Conservation (phyloP, 108 stramenopile species). For the Tribonema minus region DNA sequence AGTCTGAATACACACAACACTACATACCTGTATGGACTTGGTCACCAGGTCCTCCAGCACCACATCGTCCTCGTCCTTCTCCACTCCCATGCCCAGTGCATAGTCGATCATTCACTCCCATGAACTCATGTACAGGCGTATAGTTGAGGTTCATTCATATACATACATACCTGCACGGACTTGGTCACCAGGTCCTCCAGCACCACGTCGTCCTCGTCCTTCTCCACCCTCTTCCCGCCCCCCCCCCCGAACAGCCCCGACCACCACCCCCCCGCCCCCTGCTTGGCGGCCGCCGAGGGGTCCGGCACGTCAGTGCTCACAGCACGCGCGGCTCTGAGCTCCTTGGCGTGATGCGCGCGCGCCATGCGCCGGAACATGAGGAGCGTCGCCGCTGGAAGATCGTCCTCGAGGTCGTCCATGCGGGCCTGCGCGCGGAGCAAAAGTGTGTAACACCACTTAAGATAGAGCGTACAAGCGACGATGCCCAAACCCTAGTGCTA, state of each 20-base stretch:
- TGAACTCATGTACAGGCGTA: too few relatives aligned
- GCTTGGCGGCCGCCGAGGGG: not conserved
- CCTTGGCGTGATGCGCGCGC: not conserved
- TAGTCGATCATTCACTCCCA: too few relatives aligned
- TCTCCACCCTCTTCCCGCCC: not conserved
- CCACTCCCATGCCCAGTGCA: not conserved
- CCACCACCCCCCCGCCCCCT: not conserved
- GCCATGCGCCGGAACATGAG: slow-evolving; percentile 30
- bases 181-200: slow-evolving; percentile 5
- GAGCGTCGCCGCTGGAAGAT: slow-evolving; percentile 17
- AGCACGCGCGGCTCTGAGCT: not conserved
- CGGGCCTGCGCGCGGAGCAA: not conserved
- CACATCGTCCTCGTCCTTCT: slow-evolving; percentile 13
- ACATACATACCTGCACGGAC: not conserved
- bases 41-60: slow-evolving; percentile 6
- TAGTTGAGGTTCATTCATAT: too few relatives aligned
- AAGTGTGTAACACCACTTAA: not conserved
- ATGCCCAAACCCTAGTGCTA: too few relatives aligned
- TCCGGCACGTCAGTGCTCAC: not conserved
- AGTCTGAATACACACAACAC: not conserved
- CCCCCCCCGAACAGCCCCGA: not conserved
- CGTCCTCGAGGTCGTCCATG: slow-evolving; percentile 25
- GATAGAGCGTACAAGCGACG: not conserved
- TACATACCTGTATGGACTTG: not conserved
- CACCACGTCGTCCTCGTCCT: slow-evolving; percentile 13